Evolutionary conservation across 2,329 filamentous ascomycete genomes (phyloP), one percentile per base, ranked within the genome.

Genomic region (Rutstroemia sp.): DNA sequence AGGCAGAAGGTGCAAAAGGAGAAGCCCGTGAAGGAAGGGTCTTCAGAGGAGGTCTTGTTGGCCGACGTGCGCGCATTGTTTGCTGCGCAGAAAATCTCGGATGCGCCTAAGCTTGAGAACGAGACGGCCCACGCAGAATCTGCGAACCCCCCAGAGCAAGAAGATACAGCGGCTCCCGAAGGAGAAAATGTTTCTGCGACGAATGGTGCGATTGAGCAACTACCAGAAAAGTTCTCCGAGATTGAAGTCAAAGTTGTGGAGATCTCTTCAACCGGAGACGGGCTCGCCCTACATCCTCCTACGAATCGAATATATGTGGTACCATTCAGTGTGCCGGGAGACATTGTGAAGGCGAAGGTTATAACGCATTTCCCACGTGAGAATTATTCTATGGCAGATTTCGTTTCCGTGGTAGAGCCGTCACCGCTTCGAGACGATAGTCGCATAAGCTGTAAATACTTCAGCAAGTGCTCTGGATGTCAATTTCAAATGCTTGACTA

Each of bases 401-500:
- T 95, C 66, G 68, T 97, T 67, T 86, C 86, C 58, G 81, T 97
- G 44, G 74, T 85, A 38, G 82, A 80, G 57, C 84, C 92, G 0
- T 91, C 89, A 0, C 79, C 84, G 1, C 76, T 86, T 54, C 86
- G 94, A 65, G 86, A 96, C 65, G 88, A 94, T 66, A 78, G 79
- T 39, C 82, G 88, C 21, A 79, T 95, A 64, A 79, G 79, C 56
- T 99, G 94, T 75, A 80, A 82, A 65, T 97, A 99, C 76, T 99
- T 99, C 68, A 76, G 83, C 42, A 80, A 78, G 54, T 99, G 94
- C 72, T 89, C 87, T 9, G 94, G 94, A 34, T 99, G 94, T 70
- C 94, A 99, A 73, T 92, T 97, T 71, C 94, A 99, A 75, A 96
- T 97, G 89, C 81, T 99, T 61, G 83, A 89, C 54, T 97, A 97